These are phyloP conservation scores for Ceratobasidium sp. DNA, from an alignment of 1,284 basidiomycete genomes.

Conservation along the genomic window DNA sequence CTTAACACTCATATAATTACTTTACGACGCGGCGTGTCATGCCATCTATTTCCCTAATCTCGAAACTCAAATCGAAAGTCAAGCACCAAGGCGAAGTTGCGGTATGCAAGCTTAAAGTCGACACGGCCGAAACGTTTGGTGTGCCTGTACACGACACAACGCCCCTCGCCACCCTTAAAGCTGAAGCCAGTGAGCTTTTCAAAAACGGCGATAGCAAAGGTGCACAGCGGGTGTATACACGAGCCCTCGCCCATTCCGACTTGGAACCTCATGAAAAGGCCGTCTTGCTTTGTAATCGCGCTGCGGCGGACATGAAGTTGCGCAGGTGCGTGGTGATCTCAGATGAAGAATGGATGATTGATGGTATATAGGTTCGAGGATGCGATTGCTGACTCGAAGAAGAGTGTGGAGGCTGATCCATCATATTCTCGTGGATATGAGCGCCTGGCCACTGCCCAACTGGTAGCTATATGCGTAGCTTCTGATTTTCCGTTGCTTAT, in stretches of 20 bases:
- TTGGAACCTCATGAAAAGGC: slow-evolving; percentile 31
- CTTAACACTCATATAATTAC: slow-evolving; percentile 11
- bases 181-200: slow-evolving; percentile 36
- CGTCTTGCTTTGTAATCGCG: slow-evolving; percentile 27
- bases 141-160: slow-evolving; percentile 34
- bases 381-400: slow-evolving; percentile 31
- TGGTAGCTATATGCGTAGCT: slow-evolving; percentile 8
- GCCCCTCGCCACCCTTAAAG: slow-evolving; percentile 27
- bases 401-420: slow-evolving; percentile 38
- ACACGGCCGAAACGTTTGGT: slow-evolving; percentile 32
- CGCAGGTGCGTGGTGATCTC: slow-evolving; percentile 1
- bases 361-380: slow-evolving; percentile 32
- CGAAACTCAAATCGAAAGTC: slow-evolving; percentile 36
- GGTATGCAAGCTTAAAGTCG: slow-evolving; percentile 35
- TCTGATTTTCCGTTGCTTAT: background rate
- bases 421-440: slow-evolving; percentile 32
- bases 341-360: background rate
- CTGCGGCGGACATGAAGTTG: slow-evolving; percentile 31
- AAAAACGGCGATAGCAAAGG: slow-evolving; percentile 33
- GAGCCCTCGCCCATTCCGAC: slow-evolving; percentile 27
- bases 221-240: slow-evolving; percentile 25
- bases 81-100: slow-evolving; percentile 38
- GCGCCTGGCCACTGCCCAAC: slow-evolving; percentile 24
- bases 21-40: slow-evolving; percentile 2
- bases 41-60: slow-evolving; percentile 27